These are phyloP conservation scores for Lathyrus aphaca DNA, from an alignment of 306 rosid species.

Conservation along the genomic window DNA sequence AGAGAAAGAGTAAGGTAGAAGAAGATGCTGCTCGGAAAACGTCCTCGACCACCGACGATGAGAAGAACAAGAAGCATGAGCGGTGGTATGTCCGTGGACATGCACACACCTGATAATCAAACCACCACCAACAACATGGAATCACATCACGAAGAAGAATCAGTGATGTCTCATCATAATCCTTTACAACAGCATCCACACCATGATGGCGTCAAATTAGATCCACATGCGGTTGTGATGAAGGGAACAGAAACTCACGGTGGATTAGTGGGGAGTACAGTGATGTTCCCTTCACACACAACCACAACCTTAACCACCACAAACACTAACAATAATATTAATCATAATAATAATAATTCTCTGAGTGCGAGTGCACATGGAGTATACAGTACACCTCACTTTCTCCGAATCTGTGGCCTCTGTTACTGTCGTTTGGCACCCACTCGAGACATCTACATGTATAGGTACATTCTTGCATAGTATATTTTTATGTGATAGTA, in stretches of 20 bases:
- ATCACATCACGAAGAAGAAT: slow-evolving; percentile 27
- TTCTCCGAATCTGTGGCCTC: slow-evolving; percentile 72
- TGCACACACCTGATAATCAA: neutral
- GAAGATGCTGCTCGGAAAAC: slow-evolving; percentile 74
- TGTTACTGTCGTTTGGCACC: slow-evolving; percentile 64
- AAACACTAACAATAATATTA: neutral
- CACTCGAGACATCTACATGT: slow-evolving; percentile 87
- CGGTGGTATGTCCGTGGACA: slow-evolving; percentile 57
- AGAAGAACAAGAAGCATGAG: slow-evolving; percentile 75
- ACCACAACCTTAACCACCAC: slow-evolving; percentile 35
- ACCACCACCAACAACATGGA: slow-evolving; percentile 30
- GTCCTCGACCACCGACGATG: slow-evolving; percentile 52
- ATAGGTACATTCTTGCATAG: slow-evolving; percentile 47
- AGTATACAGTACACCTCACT: slow-evolving; percentile 52
- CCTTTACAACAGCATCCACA: neutral
- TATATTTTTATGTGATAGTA: too few species aligned
- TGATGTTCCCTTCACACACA: slow-evolving; percentile 45
- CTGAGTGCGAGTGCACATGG: neutral
- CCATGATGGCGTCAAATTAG: neutral
- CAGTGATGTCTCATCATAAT: neutral
- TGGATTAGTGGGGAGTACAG: slow-evolving; percentile 3
- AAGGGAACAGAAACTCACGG: neutral
- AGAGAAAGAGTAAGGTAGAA: slow-evolving; percentile 12
- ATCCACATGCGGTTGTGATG: slow-evolving; percentile 25
- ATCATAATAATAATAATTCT: slow-evolving; percentile 1